Percentiles rank a stretch among this genome's conserved stretches.
Conservation (phyloP, 1,139 yeast genomes). For the Geotrichum macrosporum region DNA sequence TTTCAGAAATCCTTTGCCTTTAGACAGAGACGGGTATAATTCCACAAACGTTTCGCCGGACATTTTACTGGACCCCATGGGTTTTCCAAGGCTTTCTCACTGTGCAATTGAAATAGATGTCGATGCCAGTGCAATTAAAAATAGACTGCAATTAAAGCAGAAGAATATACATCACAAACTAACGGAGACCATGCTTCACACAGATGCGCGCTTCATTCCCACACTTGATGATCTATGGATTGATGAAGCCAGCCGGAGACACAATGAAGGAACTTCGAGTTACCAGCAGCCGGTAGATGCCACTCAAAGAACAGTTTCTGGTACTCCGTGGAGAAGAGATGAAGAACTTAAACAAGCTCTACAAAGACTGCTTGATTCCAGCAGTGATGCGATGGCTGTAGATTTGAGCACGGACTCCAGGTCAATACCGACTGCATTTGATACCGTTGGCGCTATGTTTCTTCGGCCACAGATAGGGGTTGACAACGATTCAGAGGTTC, state of each 20-base stretch:
- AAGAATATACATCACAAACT: constrained; percentile 52
- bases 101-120: constrained; percentile 68
- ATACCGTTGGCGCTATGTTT: constrained; percentile 28
- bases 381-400: background rate
- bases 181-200: constrained; percentile 36
- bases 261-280: constrained; percentile 38
- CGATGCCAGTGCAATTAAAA: constrained; percentile 53
- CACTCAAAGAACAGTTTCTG: constrained; percentile 9
- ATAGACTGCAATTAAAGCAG: constrained; percentile 47
- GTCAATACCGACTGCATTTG: constrained; percentile 30
- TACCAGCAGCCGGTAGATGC: constrained; percentile 30
- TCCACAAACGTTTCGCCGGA: constrained; percentile 17
- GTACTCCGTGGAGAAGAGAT: constrained; percentile 42
- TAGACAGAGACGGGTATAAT: background rate
- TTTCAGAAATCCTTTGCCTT: constrained; percentile 25
- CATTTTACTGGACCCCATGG: constrained; percentile 18
- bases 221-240: constrained; percentile 52
- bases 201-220: constrained; percentile 15
- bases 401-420: background rate
- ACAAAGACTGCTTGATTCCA: constrained; percentile 27
- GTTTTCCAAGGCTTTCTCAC: constrained; percentile 53
- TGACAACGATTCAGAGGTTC: no score
- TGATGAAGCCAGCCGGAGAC: constrained; percentile 58
- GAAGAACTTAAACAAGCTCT: constrained; percentile 39
- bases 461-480: constrained; percentile 5